Base-by-base conservation (phyloP, 164 flowering plant species). In the Houttuynia cordata region DNA sequence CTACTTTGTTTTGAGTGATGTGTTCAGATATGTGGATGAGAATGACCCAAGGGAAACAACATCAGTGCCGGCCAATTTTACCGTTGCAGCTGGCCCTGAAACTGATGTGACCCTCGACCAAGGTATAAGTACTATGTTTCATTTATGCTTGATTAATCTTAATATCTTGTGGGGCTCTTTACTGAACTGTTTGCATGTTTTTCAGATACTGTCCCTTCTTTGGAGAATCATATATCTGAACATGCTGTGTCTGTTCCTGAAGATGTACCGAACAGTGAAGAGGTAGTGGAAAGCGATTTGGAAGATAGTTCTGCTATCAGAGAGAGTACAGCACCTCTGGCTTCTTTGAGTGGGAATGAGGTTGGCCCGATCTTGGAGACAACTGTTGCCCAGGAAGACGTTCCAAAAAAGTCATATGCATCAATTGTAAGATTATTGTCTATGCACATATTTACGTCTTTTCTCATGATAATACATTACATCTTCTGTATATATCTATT, bases 1-100 rank as follows among this genome's bases (percentile, higher is more conserved):
- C 20, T 70, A 67, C 75, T 87, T 76, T 79, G 91, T 88, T n/a
- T 60, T 83, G 63, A 88, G 84, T 79, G 93, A 88, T 63, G 60
- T 83, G 14, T 80, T 88, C 62, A 79, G 91, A 58, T 86, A 86
- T 53, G 65, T 81, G 57, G 88, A 81, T 23, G 81, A 71, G 20
- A 65, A 34, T 25, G 56, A 63, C 7, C 24, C 56, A 41, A 52
- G 58, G 5, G 71, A 53, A 24, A 73, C 51, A 49, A 68, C 57
- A 54, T 68, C 64, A 22, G n/a, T n/a, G n/a, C n/a, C n/a, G n/a
- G 70, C 21, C 37, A 55, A 56, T 62, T 79, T 71, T 56, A 65
- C 62, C 23, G 65, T 61, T 53, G 77, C 72, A 59, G 64, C 59
- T 39, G 47, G 49, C 57, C 62, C 70, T 21, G 71, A 60, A 23